Conservation (phyloP, 164 flowering plant genomes). For the Nelumbo lutea region DNA sequence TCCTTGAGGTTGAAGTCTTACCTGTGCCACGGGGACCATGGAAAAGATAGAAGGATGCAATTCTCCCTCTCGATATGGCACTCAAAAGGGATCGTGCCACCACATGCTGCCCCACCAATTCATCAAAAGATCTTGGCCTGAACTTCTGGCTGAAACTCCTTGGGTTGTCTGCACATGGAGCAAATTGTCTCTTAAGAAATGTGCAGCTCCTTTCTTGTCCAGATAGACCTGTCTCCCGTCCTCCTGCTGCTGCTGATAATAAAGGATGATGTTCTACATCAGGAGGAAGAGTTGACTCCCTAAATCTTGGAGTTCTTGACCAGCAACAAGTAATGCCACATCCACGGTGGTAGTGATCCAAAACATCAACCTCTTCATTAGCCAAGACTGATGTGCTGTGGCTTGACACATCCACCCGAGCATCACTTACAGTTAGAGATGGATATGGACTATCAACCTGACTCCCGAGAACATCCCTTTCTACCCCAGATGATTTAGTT, state of each 20-base stretch:
- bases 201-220: conserved; percentile 26
- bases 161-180: conserved; percentile 43
- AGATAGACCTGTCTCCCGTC: conserved; percentile 21
- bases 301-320: conserved; percentile 64
- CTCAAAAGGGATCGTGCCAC: conserved; percentile 57
- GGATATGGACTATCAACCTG: conserved; percentile 45
- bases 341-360: conserved; percentile 35
- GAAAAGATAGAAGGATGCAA: conserved; percentile 65
- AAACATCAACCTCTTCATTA: conserved; percentile 35
- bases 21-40: conserved; percentile 97
- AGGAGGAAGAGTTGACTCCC: conserved; percentile 34
- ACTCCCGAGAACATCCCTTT: conserved; percentile 38
- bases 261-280: conserved; percentile 57
- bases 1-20: conserved; percentile 73
- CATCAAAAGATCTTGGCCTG: conserved; percentile 67
- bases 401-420: conserved; percentile 35
- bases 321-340: conserved; percentile 75
- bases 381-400: conserved; percentile 32
- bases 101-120: conserved; percentile 75
- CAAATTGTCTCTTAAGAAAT: conserved; percentile 24
- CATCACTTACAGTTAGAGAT: conserved; percentile 35
- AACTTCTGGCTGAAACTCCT: conserved; percentile 71
- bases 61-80: conserved; percentile 49
- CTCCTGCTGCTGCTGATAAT: conserved; percentile 37
- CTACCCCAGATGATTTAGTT: conserved; percentile 23